Base-by-base conservation (phyloP, 2,329 filamentous ascomycete genomes). In the Talaromyces sp. region DNA sequence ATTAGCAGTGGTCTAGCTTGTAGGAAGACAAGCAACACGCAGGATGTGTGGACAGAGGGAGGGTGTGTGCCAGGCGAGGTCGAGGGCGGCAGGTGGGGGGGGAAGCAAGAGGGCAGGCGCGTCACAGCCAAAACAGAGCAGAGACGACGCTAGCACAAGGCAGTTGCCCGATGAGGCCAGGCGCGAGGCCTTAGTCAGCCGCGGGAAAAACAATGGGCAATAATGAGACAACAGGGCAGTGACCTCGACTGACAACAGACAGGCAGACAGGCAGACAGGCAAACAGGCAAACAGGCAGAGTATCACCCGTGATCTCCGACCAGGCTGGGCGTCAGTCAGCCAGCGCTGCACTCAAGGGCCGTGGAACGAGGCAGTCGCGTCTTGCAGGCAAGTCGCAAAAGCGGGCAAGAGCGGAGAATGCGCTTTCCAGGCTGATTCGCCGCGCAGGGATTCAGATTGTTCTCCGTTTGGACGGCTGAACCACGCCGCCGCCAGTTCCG, bases 391-490 rank as follows among this genome's bases (percentile, higher is more conserved):
- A 1, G 44, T 15, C 22, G 27, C 25, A 53, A 53, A 17, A 53
- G 25, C 25, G 49, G 49, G 42, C 25, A 32, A 51, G 56, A 58
- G 56, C 49, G 56, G 56, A 51, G 28, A 51, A 58, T 47, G 39
- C 32, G 49, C 52, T 53, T 27, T 49, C 49, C 42, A 54, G 63
- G 60, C 63, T 66, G 64, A 65, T 66, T 66, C 63, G 65, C 57
- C 65, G 65, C 63, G 64, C 30, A 33, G 55, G 54, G 58, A 55
- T 11, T 25, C 8, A 28, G 19, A 25, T 52, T 52, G 49, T 52
- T 25, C 49, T 52, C 49, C 25, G 22, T 52, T 52, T 52, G 49
- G 49, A 25, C 49, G 49, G 49, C 49, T 66, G 62, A 63, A 13
- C 33, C 30, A 36, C 67, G 42, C 42, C 22, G 22, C 49, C 49